Conservation (phyloP, 176 grass and related monocot genomes). For the Hordeum vulgare region MorexV3_pseudomolecules_assembly NC_058518.1:455688209-455688708, state of each 20-base stretch:
- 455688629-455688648: conserved; percentile 37
- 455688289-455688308: neutral
- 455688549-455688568: conserved; percentile 93
- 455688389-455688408: neutral
- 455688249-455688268: conserved; percentile 7
- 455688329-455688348: neutral
- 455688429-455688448: neutral
- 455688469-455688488: neutral
- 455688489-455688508: neutral
- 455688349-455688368: neutral
- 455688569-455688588: conserved; percentile 87
- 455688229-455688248: neutral
- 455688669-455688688: conserved; percentile 78
- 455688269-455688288: neutral
- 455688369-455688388: neutral
- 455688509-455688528: conserved; percentile 14
- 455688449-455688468: neutral
- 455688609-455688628: conserved; percentile 63
- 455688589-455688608: conserved; percentile 84
- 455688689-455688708: conserved; percentile 81
- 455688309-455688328: neutral
- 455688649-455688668: conserved; percentile 51
- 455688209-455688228: neutral
- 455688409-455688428: neutral
- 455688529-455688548: conserved; percentile 47